Evolutionary conservation across 2,329 filamentous ascomycete species (phyloP).

Genomic region (Endocalyx cinctus): DNA sequence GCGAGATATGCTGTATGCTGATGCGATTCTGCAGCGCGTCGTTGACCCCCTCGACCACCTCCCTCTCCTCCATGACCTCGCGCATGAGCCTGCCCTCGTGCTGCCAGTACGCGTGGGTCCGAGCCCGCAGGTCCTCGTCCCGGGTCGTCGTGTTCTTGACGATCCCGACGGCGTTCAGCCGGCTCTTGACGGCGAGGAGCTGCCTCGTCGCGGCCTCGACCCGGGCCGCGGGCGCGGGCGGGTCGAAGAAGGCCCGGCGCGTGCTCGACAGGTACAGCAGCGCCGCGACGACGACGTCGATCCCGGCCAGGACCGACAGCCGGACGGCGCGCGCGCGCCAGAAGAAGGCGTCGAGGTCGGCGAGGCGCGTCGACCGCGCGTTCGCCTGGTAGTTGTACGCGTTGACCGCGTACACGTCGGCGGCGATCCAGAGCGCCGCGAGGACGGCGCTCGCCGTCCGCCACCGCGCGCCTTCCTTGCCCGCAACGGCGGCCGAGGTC

Average conservation of each 20-base stretch:
- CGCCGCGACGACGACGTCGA: slow-evolving; percentile 60
- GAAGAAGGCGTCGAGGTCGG: slow-evolving; percentile 65
- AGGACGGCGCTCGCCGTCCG: slow-evolving; percentile 64
- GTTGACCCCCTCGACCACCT: slow-evolving; percentile 67
- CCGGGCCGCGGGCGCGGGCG: slow-evolving; percentile 59
- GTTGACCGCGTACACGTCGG: slow-evolving; percentile 63
- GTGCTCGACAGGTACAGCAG: slow-evolving; percentile 74
- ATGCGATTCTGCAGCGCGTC: slow-evolving; percentile 61
- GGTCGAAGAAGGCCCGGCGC: slow-evolving; percentile 67
- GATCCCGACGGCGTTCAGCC: slow-evolving; percentile 68
- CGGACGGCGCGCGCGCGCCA: slow-evolving; percentile 65
- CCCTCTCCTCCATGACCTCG: slow-evolving; percentile 73
- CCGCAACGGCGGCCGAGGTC: slow-evolving; percentile 65
- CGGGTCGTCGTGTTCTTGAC: slow-evolving; percentile 75
- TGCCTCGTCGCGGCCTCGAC: slow-evolving; percentile 54
- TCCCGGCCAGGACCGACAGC: slow-evolving; percentile 55
- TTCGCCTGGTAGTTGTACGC: slow-evolving; percentile 65
- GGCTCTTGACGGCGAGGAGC: slow-evolving; percentile 58
- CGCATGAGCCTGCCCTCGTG: slow-evolving; percentile 69
- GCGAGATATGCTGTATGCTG: slow-evolving; percentile 55
- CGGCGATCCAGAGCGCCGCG: slow-evolving; percentile 50
- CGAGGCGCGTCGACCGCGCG: slow-evolving; percentile 53
- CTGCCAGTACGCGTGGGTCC: slow-evolving; percentile 71
- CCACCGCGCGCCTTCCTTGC: slow-evolving; percentile 62
- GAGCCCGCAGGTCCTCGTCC: slow-evolving; percentile 64